These are phyloP conservation scores for Penicillium cataractarum DNA, from an alignment of 495 filamentous ascomycete genomes.

Conservation along the genomic window DNA sequence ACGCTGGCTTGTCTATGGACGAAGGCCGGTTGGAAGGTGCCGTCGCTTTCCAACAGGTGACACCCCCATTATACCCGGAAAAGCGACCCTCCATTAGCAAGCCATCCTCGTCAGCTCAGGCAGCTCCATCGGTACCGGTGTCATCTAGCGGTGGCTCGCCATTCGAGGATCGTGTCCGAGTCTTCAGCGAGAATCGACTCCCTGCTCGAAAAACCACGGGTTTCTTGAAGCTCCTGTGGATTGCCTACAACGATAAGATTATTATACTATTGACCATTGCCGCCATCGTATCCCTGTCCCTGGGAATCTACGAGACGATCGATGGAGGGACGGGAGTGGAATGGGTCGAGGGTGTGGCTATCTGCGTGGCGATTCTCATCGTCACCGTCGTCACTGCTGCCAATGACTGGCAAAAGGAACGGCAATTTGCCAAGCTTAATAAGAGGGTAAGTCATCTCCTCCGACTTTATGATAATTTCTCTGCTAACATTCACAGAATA, in stretches of 20 bases:
- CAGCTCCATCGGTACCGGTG: slow-evolving; percentile 9
- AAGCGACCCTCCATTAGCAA: slow-evolving; percentile 22
- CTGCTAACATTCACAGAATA: slow-evolving; percentile 53
- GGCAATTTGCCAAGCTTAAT: slow-evolving; percentile 79
- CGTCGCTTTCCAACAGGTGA: slow-evolving; percentile 65
- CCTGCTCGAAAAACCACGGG: slow-evolving; percentile 75
- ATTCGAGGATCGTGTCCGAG: slow-evolving; percentile 68
- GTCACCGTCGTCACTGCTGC: slow-evolving; percentile 74
- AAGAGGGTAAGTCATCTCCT: slow-evolving; percentile 50
- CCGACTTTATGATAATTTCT: not conserved
- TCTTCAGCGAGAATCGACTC: slow-evolving; percentile 74
- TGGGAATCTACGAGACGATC: slow-evolving; percentile 70
- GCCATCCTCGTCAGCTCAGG: slow-evolving; percentile 2
- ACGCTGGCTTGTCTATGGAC: slow-evolving; percentile 66
- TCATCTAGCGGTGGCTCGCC: slow-evolving; percentile 28
- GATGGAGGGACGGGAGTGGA: slow-evolving; percentile 58
- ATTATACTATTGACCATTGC: slow-evolving; percentile 74
- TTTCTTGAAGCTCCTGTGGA: slow-evolving; percentile 77
- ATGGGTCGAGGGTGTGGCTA: slow-evolving; percentile 82
- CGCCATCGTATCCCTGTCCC: slow-evolving; percentile 70
- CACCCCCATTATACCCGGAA: slow-evolving; percentile 30
- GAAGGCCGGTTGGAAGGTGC: slow-evolving; percentile 60
- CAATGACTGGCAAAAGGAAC: slow-evolving; percentile 80
- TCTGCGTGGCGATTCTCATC: slow-evolving; percentile 74
- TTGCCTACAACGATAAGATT: slow-evolving; percentile 86